Base-by-base conservation (phyloP, 139 green algal species). In the Tetraselmis chui region DNA sequence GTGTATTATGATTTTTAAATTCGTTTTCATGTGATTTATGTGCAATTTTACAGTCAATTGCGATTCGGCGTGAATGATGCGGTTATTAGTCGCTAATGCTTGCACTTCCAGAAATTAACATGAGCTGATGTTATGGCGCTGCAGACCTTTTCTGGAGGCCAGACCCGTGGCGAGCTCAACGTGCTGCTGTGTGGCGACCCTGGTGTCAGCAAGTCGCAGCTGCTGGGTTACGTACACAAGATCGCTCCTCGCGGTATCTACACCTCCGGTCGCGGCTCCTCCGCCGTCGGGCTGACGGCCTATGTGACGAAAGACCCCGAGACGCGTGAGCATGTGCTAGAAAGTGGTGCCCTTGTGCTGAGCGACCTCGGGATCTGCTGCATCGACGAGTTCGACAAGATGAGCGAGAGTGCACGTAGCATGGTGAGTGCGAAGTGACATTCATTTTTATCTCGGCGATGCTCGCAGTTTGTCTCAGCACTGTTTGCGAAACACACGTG, bases 351-450 rank as follows among this genome's bases (percentile, higher is more conserved):
- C 23, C 90, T 99, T 79, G 97, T 99, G 83, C 91, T 99, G 59
- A 93, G 84, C 25, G 96, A 99, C 87, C 85, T 88, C 0, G 95
- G 96, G 83, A 89, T 98, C 24, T 99, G 96, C 93, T 98, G 95
- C 92, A 99, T 99, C 84, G 95, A 99, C 85, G 96, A 99, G 91
- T 99, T 99, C 86, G 96, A 99, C 91, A 99, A 99, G 90, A 98
- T 99, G 93, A 95, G 88, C 82, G 96, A 99, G 28, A 86, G 86
- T n/a, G 95, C 95, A 2, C 88, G 97, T 30, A 93, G 85, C 84
- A 98, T 97, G 92, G 88, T 94, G 83, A 77, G 76, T n/a, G n/a
- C n/a, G n/a, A n/a, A n/a, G n/a, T n/a, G n/a, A n/a, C n/a, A n/a
- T n/a, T n/a, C n/a, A n/a, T n/a, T n/a, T n/a, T n/a, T n/a, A n/a